Percentiles rank a stretch among this genome's conserved stretches.
These are phyloP conservation scores for Kalaharituber pfeilii DNA, from an alignment of 2,329 filamentous ascomycete species.

Conservation along the genomic window DNA sequence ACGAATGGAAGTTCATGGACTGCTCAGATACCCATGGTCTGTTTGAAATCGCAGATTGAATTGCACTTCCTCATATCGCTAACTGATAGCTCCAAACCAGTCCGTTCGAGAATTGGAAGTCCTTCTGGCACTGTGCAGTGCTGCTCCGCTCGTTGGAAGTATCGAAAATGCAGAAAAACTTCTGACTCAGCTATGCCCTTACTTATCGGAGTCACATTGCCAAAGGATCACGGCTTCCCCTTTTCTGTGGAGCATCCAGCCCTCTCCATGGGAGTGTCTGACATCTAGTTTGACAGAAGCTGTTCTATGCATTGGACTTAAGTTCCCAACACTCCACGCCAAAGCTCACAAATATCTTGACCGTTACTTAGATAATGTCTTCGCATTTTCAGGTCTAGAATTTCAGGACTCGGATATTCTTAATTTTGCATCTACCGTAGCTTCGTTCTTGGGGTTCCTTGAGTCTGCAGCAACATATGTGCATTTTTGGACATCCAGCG, in stretches of 20 bases:
- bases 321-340: constrained; percentile 51
- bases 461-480: constrained; percentile 62
- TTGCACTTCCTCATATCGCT: too few species aligned
- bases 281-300: constrained; percentile 63
- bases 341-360: constrained; percentile 49
- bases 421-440: constrained; percentile 41
- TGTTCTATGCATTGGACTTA: constrained; percentile 60
- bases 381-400: constrained; percentile 20
- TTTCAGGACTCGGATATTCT: constrained; percentile 41
- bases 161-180: constrained; percentile 59
- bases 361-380: constrained; percentile 45
- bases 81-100: constrained; percentile 30
- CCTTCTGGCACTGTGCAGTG: constrained; percentile 76
- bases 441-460: constrained; percentile 73
- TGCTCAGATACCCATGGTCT: neutral
- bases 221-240: constrained; percentile 67
- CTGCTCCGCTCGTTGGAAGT: constrained; percentile 57
- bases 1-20: neutral
- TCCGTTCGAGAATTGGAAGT: constrained; percentile 82
- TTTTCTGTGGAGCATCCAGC: constrained; percentile 64
- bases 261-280: constrained; percentile 74
- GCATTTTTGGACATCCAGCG: constrained; percentile 61
- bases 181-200: constrained; percentile 60
- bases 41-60: too few species aligned
- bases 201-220: constrained; percentile 66